A percentile compares a stretch with the other conserved stretches of the same genome.
phyloP scores from a whole-genome alignment of 1,284 basidiomycete genomes.

The Phylloboletellus chloephorus region DNA sequence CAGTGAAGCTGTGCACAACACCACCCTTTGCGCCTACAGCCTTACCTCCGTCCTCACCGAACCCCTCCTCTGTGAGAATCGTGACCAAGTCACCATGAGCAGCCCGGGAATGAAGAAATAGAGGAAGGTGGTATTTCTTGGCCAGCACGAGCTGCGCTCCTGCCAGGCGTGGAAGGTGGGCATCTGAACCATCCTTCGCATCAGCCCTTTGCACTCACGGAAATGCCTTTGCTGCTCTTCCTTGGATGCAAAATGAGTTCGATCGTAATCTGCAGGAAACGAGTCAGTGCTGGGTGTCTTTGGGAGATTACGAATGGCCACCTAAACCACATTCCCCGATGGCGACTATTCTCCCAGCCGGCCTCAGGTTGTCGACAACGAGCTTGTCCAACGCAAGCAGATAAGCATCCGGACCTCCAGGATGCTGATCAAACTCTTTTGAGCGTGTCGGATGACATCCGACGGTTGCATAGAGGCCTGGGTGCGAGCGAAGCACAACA shows the following conservation, averaged over 20 bases:
- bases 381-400: conserved; percentile 55
- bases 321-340: conserved; percentile 86
- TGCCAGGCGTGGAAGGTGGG: conserved; percentile 18
- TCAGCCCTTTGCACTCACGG: conserved; percentile 35
- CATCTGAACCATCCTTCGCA: background rate
- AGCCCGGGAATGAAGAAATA: conserved; percentile 83
- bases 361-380: conserved; percentile 50
- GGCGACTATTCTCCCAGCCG: conserved; percentile 62
- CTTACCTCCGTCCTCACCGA: conserved; percentile 53
- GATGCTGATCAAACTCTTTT: conserved; percentile 62
- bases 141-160: conserved; percentile 65
- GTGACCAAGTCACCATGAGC: conserved; percentile 69
- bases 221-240: conserved; percentile 70
- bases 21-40: conserved; percentile 58
- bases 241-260: conserved; percentile 63
- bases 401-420: conserved; percentile 61
- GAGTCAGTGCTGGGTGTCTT: conserved; percentile 1
- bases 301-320: conserved; percentile 28
- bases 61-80: conserved; percentile 64
- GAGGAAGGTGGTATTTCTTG: conserved; percentile 66
- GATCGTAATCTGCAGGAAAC: conserved; percentile 67
- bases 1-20: conserved; percentile 87
- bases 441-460: conserved; percentile 89
- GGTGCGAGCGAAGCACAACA: background rate
- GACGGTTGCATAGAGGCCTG: conserved; percentile 71